These are phyloP conservation scores for Tetradesmus lagerheimii DNA, from an alignment of 139 green algal genomes.

Conservation along the genomic window DNA sequence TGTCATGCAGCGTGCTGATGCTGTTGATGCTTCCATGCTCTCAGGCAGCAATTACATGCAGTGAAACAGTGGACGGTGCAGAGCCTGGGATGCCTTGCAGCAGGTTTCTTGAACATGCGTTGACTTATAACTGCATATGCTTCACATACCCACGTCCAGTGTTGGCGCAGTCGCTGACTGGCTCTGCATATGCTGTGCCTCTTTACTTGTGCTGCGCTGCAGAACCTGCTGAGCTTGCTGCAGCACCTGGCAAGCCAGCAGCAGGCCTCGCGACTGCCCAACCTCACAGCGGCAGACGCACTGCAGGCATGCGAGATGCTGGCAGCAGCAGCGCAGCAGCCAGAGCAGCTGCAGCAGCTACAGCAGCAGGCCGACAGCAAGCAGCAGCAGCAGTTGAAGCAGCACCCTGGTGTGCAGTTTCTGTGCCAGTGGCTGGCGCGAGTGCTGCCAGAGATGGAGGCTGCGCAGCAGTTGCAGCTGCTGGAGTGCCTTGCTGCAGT, in stretches of 20 bases:
- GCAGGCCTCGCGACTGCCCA: not conserved
- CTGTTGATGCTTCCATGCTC: too few species aligned
- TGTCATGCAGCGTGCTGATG: too few species aligned
- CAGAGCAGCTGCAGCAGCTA: slow-evolving; percentile 3
- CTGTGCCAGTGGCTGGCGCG: slow-evolving; percentile 3
- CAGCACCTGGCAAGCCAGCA: not conserved
- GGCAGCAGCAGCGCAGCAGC: slow-evolving; percentile 17
- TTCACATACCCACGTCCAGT: too few species aligned
- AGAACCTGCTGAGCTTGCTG: slow-evolving; percentile 8
- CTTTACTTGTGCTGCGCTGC: not conserved
- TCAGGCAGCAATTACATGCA: too few species aligned
- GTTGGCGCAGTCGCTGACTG: not conserved
- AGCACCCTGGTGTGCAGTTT: not conserved
- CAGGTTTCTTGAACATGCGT: too few species aligned
- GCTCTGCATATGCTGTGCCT: not conserved
- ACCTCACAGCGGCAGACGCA: not conserved
- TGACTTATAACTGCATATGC: too few species aligned
- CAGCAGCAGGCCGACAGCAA: not conserved
- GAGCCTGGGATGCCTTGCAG: too few species aligned
- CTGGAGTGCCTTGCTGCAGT: slow-evolving; percentile 15
- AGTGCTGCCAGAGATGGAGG: not conserved
- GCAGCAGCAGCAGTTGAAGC: not conserved
- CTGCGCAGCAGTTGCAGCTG: not conserved
- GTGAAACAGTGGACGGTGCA: too few species aligned
- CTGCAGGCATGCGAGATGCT: not conserved